These are phyloP conservation scores for Blastomyces gilchristii DNA, from an alignment of 2,329 filamentous ascomycete species.

Conservation along the genomic window DNA sequence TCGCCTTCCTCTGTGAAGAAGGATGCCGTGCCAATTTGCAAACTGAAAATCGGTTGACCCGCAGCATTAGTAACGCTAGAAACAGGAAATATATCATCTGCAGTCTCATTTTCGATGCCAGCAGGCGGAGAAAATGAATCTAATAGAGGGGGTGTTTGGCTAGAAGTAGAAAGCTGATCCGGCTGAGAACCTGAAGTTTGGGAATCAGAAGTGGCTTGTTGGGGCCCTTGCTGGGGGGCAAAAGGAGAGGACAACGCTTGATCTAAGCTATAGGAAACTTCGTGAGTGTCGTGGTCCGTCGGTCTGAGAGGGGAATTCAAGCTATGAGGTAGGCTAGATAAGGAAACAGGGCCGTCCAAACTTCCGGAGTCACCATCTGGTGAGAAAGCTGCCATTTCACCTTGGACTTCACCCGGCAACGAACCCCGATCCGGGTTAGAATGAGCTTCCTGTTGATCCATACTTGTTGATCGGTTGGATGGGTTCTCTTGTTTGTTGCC, in stretches of 20 bases:
- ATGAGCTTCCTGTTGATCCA: not conserved
- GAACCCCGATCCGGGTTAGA: not conserved
- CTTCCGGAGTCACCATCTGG: not conserved
- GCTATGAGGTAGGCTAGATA: not conserved
- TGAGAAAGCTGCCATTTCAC: not conserved
- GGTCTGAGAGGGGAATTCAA: not conserved
- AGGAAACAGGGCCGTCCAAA: not conserved
- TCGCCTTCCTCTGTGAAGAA: not conserved
- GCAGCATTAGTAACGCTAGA: not conserved
- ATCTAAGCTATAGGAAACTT: not conserved
- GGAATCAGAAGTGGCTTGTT: not conserved
- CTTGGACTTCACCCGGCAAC: no score
- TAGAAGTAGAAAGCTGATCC: conserved; percentile 1
- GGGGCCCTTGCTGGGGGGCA: not conserved
- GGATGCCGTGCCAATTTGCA: not conserved
- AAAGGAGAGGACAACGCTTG: not conserved
- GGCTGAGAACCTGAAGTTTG: not conserved
- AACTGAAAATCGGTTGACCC: not conserved
- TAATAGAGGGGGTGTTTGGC: not conserved
- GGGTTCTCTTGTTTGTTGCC: not conserved
- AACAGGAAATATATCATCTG: not conserved
- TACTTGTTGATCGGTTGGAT: not conserved
- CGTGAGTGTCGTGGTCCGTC: not conserved
- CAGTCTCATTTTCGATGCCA: not conserved
- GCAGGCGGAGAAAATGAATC: conserved; percentile 4